These are phyloP conservation scores for Trichoderma breve DNA, from an alignment of 2,329 filamentous ascomycete species.

Conservation along the genomic window DNA sequence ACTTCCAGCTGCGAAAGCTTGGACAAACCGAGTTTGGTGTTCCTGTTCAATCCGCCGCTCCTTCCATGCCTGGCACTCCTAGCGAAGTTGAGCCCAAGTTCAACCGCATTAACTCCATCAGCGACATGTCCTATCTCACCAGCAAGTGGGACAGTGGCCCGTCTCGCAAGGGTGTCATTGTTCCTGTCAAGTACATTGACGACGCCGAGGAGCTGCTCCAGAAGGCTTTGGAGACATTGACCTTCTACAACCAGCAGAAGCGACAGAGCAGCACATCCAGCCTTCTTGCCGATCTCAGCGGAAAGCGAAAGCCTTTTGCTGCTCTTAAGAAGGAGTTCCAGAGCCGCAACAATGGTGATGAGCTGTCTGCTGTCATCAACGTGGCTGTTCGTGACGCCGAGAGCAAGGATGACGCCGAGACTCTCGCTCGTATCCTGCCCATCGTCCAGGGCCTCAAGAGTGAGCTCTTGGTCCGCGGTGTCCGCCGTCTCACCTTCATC, in stretches of 20 bases:
- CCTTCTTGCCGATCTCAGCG: constrained; percentile 70
- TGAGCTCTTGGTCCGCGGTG: constrained; percentile 75
- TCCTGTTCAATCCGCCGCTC: constrained; percentile 72
- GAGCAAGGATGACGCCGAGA: constrained; percentile 76
- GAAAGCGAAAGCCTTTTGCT: constrained; percentile 61
- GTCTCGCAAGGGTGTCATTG: constrained; percentile 86
- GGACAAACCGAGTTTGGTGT: constrained; percentile 88
- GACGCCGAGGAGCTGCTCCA: constrained; percentile 85
- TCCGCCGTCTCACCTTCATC: constrained; percentile 93
- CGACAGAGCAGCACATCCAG: constrained; percentile 51
- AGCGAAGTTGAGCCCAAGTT: constrained; percentile 58
- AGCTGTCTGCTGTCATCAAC: constrained; percentile 89
- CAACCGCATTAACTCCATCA: constrained; percentile 89
- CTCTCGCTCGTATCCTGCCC: constrained; percentile 69
- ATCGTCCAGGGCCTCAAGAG: constrained; percentile 79
- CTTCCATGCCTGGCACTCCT: constrained; percentile 80
- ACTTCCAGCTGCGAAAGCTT: constrained; percentile 91
- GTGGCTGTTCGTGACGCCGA: constrained; percentile 88
- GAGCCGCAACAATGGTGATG: constrained; percentile 55
- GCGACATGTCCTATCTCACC: constrained; percentile 88
- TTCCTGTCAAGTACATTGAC: constrained; percentile 89
- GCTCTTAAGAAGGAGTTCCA: constrained; percentile 27
- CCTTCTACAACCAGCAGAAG: constrained; percentile 57
- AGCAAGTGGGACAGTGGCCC: constrained; percentile 73
- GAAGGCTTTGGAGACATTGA: constrained; percentile 82